Evolutionary conservation across 169 alveolate species (phyloP).

Genomic region (Eimeria mitis): DNA sequence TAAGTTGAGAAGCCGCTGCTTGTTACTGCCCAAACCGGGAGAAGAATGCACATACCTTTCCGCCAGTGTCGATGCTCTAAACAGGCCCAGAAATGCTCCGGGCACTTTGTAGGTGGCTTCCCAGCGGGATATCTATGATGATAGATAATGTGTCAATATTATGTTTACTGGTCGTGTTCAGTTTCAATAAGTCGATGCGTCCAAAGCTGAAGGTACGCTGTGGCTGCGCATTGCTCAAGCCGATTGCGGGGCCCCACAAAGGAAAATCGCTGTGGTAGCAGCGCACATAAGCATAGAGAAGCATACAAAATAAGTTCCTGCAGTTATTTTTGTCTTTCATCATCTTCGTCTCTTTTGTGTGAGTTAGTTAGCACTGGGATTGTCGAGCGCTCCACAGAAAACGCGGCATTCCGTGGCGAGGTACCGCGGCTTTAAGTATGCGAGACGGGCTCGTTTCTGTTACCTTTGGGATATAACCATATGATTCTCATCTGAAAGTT

Average conservation of each 20-base stretch:
- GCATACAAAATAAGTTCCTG: neutral
- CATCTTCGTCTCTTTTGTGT: neutral
- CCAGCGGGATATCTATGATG: too few relatives aligned
- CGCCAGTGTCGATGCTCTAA: neutral
- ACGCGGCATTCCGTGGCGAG: neutral
- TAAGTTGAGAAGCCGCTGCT: neutral
- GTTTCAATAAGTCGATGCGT: neutral
- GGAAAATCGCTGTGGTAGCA: neutral
- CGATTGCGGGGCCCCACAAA: constrained; percentile 17
- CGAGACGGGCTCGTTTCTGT: neutral
- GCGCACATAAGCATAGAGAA: neutral
- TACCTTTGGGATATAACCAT: neutral
- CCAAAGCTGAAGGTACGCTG: neutral
- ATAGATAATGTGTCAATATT: neutral
- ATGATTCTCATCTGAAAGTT: neutral
- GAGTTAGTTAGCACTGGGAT: neutral
- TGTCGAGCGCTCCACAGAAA: neutral
- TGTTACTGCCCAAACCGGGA: neutral
- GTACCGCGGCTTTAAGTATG: neutral
- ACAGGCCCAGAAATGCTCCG: neutral
- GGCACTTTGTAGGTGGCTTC: neutral
- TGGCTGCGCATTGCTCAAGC: neutral
- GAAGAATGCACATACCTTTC: neutral
- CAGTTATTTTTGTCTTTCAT: neutral
- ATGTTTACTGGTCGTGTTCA: neutral